Evolutionary conservation across 1,139 yeast genomes (phyloP).

Genomic region (Geotrichum europaeum): DNA sequence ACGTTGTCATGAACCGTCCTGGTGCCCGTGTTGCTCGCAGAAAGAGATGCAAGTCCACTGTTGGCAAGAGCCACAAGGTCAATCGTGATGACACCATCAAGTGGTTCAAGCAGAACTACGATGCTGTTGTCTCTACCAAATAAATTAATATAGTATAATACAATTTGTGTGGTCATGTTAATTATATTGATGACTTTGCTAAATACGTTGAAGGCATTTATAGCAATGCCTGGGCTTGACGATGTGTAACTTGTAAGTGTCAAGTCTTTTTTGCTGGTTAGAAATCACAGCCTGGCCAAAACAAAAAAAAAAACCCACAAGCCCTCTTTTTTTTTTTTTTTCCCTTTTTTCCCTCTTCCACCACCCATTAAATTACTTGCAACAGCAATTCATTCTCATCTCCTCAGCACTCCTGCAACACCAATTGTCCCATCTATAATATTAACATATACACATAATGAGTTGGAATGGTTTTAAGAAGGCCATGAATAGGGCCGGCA

Average conservation of each 20-base stretch:
- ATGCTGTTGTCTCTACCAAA: slow-evolving; percentile 84
- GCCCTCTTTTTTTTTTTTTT: not conserved
- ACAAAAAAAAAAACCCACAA: not conserved
- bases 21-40: slow-evolving; percentile 99
- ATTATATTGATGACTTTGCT: not conserved
- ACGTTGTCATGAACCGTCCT: slow-evolving; percentile 99
- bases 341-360: not conserved
- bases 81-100: slow-evolving; percentile 88
- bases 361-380: not conserved
- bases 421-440: not conserved
- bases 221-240: too few species aligned
- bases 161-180: not conserved
- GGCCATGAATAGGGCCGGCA: slow-evolving; percentile 95
- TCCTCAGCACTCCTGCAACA: not conserved
- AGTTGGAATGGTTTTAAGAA: slow-evolving; percentile 97
- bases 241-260: too few species aligned
- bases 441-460: slow-evolving; percentile 42
- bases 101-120: slow-evolving; percentile 99
- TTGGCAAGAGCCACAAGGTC: slow-evolving; percentile 93
- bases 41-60: slow-evolving; percentile 86
- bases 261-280: not conserved
- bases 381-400: not conserved
- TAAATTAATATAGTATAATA: not conserved
- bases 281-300: not conserved
- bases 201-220: too few species aligned